phyloP scores from a whole-genome alignment of 2,329 filamentous ascomycete species.

The Diaporthe vaccinii region DNA sequence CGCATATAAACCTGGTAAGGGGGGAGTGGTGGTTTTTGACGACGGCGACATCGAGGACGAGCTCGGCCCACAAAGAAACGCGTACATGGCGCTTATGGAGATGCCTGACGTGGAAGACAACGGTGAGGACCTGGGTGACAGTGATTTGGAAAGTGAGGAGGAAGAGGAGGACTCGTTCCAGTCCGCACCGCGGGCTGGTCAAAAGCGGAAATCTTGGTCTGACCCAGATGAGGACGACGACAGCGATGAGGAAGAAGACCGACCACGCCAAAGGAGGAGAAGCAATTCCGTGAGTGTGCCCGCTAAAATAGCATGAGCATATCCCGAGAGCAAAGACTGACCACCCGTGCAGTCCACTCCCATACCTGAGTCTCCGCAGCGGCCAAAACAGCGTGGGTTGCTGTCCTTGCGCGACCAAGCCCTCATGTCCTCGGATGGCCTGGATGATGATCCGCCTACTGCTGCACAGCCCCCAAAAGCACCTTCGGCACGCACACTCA shows the following conservation, averaged over 20 bases:
- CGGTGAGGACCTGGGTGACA: conserved; percentile 72
- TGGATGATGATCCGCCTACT: conserved; percentile 65
- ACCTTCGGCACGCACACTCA: conserved; percentile 79
- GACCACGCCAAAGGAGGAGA: conserved; percentile 83
- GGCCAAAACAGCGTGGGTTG: conserved; percentile 72
- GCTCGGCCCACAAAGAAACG: conserved; percentile 79
- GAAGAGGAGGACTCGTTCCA: conserved; percentile 60
- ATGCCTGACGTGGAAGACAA: conserved; percentile 92
- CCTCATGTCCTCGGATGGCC: conserved; percentile 62
- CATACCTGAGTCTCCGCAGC: conserved; percentile 74
- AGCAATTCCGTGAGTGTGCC: conserved; percentile 84
- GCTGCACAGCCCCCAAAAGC: conserved; percentile 71
- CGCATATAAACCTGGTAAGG: conserved; percentile 81
- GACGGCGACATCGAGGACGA: conserved; percentile 95
- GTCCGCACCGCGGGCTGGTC: conserved; percentile 58
- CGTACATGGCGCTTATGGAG: conserved; percentile 86
- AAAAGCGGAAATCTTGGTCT: conserved; percentile 86
- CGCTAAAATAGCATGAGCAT: background rate
- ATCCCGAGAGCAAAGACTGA: conserved; percentile 53
- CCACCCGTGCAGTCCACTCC: conserved; percentile 69
- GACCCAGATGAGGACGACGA: conserved; percentile 78
- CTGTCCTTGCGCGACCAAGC: conserved; percentile 66
- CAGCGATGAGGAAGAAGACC: conserved; percentile 80
- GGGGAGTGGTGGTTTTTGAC: conserved; percentile 94
- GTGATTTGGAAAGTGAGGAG: conserved; percentile 69